Evolutionary conservation across 805 yeast genomes (phyloP), one percentile per base, ranked within the genome.

Genomic region (Yarrowia deformans): DNA sequence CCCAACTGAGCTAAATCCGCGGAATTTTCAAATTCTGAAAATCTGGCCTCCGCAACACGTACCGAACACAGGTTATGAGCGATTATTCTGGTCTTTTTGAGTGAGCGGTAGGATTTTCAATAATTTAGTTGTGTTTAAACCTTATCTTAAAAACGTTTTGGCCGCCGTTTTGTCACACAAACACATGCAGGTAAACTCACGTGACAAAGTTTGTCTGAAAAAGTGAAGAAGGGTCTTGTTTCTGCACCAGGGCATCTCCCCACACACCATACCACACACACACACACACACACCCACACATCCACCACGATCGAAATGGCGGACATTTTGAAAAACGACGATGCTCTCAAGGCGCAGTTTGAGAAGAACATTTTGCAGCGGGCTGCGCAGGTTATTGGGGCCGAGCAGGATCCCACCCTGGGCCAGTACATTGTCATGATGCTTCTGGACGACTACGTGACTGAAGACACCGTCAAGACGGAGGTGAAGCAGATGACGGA

Each of bases 1-100:
- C 78, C 78, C 78, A 76, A 76, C 78, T 76, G 78, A 76, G 78
- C 78, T 76, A 76, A 76, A 69, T 60, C 70, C 70, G 70, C 72
- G 9, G 34, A 8, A 37, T 40, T 52, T 52, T 35, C 7, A 3
- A 7, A n/a, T 43, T 43, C 32, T 2, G 12, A 18, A 10, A n/a
- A 9, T 1, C 8, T 23, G 32, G 32, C 43, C 43, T 6, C 43
- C 46, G 39, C 61, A 8, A 9, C 16, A 16, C 23, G 60, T 19
- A 4, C 8, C 8, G 12, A 2, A 1, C 9, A 56, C 63, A 56
- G 63, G 48, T 56, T 56, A 56, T 23, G 63, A 56, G 48, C 29
- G 29, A 19, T 10, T 12, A 23, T 23, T 23, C 4, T 23, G 29
- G 29, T 23, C 3, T 23, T 23, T 23, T 23, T 23, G 3, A 4